Evolutionary conservation across 2,329 filamentous ascomycete species (phyloP), one percentile per base, ranked within the genome.

Genomic region (Pyricularia sp.): DNA sequence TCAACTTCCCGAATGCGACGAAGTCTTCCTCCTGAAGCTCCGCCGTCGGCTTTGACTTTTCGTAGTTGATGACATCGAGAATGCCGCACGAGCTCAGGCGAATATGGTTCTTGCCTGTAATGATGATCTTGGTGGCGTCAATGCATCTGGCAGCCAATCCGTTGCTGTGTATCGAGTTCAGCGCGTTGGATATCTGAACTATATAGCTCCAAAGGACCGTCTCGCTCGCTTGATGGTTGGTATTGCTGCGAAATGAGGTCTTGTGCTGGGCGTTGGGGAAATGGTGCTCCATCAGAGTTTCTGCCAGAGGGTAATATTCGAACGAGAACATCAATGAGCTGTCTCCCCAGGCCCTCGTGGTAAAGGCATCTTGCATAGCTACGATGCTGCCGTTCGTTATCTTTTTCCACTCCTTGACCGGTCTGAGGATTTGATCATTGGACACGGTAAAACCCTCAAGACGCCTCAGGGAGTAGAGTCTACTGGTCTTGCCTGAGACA

Each of bases 321-420:
- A 93, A 95, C 28, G 97, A 93, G 75, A 99, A 91, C 66, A 99
- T 91, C 68, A 99, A 85, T 3, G 95, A 98, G 79, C 92, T 97
- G 77, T 98, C 95, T 69, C 93, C 92, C 78, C 99, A 99, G 30
- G 91, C 92, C 71, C 93, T 85, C 14, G 93, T 96, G 0, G 95
- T 99, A 75, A 99, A 99, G 0, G 92, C 93, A 78, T 97, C 93
- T 74, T 97, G 90, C 10, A 97, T 87, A 0, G 90, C 91, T 33
- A 98, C 94, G 25, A 98, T 87, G 72, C 88, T 92, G 69, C 89
- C 91, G 74, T 90, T 94, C 75, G 87, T 86, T 66, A 99, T 87
- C 70, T 91, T 88, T 75, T 94, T 94, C 95, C 95, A 99, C 12
- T 92, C 89, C 73, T 94, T 92, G 69, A 95, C 91, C 1, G 91